Evolutionary conservation across 78 protist species (phyloP), one percentile per base, ranked within the genome.

Genomic region (Emiliania huxleyi): DNA sequence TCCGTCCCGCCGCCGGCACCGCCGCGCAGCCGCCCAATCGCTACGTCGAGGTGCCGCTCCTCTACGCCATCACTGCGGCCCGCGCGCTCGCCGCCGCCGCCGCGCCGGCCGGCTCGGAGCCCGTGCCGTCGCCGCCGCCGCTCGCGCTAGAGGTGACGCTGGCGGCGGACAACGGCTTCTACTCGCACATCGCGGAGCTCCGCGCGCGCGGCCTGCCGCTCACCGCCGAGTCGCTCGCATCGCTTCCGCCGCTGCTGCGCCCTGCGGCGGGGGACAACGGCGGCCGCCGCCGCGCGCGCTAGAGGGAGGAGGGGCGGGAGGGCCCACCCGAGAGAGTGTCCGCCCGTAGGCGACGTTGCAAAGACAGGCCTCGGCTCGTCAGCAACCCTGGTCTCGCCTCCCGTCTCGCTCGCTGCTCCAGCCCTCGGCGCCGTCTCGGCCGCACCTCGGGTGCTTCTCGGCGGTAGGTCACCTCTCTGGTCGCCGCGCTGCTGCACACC

Each of bases 281-380:
- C 62, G n/a, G n/a, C n/a, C n/a, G n/a, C n/a, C n/a, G n/a, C n/a
- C n/a, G n/a, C n/a, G n/a, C n/a, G n/a, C n/a, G n/a, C n/a, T n/a
- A n/a, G n/a, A n/a, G n/a, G n/a, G n/a, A n/a, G n/a, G n/a, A n/a
- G n/a, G n/a, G n/a, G n/a, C n/a, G n/a, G n/a, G n/a, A n/a, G n/a
- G n/a, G n/a, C n/a, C n/a, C n/a, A n/a, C n/a, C n/a, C n/a, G n/a
- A n/a, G n/a, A n/a, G n/a, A n/a, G n/a, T n/a, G n/a, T n/a, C n/a
- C n/a, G n/a, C n/a, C n/a, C n/a, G n/a, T n/a, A 18, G 90, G 87
- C 37, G 96, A 94, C 23, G n/a, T 95, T 71, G 93, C 79, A 43
- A 97, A 97, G 93, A 97, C 98, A 11, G 98, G 98, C 35, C 90
- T 97, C n/a, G 98, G 98, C 22, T 37, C 88, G 38, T 94, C 96